Evolutionary conservation across 2,329 filamentous ascomycete species (phyloP).

Genomic region (Verticillium isaacii): DNA sequence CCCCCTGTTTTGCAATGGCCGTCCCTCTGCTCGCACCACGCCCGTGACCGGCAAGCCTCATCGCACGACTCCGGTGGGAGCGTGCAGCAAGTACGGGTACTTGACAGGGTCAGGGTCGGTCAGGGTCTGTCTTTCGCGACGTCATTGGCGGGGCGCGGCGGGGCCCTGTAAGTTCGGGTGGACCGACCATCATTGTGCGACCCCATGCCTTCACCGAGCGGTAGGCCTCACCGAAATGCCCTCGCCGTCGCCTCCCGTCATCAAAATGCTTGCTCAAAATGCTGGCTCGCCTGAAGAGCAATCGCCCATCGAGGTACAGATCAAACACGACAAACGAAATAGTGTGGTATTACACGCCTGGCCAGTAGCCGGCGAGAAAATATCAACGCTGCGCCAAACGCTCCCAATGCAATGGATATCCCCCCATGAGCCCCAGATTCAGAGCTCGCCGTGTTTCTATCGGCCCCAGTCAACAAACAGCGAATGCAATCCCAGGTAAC

Average conservation of each 20-base stretch:
- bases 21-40: not conserved
- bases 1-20: not conserved
- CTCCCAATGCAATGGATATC: not conserved
- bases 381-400: not conserved
- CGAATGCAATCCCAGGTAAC: not conserved
- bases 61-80: not conserved
- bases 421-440: not conserved
- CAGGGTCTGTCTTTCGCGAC: not conserved
- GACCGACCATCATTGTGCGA: not conserved
- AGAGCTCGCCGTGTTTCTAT: not conserved
- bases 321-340: not conserved
- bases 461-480: not conserved
- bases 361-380: not conserved
- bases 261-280: no score
- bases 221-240: not conserved
- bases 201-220: not conserved
- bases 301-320: not conserved
- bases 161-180: not conserved
- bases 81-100: not conserved
- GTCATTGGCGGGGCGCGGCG: not conserved
- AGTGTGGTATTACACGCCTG: not conserved
- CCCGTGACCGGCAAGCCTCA: not conserved
- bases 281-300: no score
- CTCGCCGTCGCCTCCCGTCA: not conserved
- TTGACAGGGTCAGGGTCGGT: not conserved